phyloP scores from a whole-genome alignment of 805 yeast species.

The Jamesozyma spencerorum region DNA sequence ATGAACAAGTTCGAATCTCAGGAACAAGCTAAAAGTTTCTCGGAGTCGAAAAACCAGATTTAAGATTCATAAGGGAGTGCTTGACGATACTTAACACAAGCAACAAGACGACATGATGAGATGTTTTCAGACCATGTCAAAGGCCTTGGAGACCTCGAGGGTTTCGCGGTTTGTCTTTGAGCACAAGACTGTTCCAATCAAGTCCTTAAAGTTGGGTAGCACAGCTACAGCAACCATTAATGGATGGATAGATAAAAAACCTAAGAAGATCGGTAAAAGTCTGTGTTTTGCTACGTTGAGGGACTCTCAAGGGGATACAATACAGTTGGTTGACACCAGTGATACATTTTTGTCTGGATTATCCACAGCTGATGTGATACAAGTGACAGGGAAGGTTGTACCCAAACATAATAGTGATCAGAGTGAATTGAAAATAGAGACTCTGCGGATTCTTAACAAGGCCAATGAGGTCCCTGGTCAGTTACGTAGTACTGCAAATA shows the following conservation, averaged over 20 bases:
- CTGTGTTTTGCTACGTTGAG: conserved; percentile 67
- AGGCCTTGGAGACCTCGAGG: no score
- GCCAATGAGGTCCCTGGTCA: conserved; percentile 62
- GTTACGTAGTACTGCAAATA: conserved; percentile 43
- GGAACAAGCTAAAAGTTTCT: no score
- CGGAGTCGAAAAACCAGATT: no score
- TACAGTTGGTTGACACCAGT: conserved; percentile 45
- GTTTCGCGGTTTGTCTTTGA: background rate
- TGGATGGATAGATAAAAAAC: conserved; percentile 80
- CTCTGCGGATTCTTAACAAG: conserved; percentile 49
- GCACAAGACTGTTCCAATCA: conserved; percentile 4
- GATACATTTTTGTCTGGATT: conserved; percentile 32
- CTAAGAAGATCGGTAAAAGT: conserved; percentile 55
- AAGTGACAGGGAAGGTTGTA: conserved; percentile 43
- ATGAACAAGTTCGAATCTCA: no score
- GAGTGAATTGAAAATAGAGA: conserved; percentile 29
- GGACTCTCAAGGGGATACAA: conserved; percentile 57
- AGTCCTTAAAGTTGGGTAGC: no score
- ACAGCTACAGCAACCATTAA: conserved; percentile 43
- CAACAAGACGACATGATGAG: no score
- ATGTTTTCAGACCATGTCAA: no score
- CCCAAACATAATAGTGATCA: no score
- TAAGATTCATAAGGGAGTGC: no score
- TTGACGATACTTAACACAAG: no score
- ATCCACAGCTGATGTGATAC: conserved; percentile 69